Percentiles rank a stretch among this genome's conserved stretches.
phyloP scores from a whole-genome alignment of 2,329 filamentous ascomycete species.

The Nothophoma quercina region DNA sequence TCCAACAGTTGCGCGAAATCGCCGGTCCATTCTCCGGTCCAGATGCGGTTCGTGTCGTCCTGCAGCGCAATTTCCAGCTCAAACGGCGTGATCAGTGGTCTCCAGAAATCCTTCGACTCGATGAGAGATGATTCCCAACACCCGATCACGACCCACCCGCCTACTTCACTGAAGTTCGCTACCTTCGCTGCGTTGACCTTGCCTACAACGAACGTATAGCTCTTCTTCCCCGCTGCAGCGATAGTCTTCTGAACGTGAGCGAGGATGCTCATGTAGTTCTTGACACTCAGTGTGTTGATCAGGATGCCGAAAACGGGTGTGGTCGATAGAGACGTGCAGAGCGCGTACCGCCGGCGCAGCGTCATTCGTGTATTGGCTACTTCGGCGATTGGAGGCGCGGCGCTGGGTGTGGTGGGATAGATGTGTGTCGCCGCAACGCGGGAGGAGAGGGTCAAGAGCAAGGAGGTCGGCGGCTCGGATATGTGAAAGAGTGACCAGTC shows the following conservation, averaged over 20 bases:
- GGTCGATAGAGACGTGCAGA: slow-evolving; percentile 80
- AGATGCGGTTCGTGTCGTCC: slow-evolving; percentile 77
- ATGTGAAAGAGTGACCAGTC: slow-evolving; percentile 85
- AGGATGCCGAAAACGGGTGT: slow-evolving; percentile 90
- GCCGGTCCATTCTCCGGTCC: slow-evolving; percentile 88
- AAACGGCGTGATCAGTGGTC: slow-evolving; percentile 92
- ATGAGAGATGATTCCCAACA: slow-evolving; percentile 97
- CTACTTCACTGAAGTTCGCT: slow-evolving; percentile 94
- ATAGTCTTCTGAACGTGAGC: slow-evolving; percentile 77
- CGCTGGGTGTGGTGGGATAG: slow-evolving; percentile 64
- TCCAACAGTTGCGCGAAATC: slow-evolving; percentile 77
- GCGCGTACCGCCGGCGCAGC: slow-evolving; percentile 86
- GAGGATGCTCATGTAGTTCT: slow-evolving; percentile 86
- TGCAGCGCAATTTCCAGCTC: slow-evolving; percentile 82
- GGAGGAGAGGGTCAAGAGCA: slow-evolving; percentile 86
- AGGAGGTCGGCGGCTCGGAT: slow-evolving; percentile 77
- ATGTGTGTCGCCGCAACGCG: slow-evolving; percentile 82
- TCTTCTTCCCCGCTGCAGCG: slow-evolving; percentile 84
- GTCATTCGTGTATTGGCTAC: slow-evolving; percentile 61
- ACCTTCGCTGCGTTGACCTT: slow-evolving; percentile 96
- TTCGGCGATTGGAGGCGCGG: slow-evolving; percentile 43
- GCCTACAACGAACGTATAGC: slow-evolving; percentile 94
- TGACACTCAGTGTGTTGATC: slow-evolving; percentile 92
- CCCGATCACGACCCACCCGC: slow-evolving; percentile 95
- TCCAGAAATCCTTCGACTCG: slow-evolving; percentile 87